Conservation (phyloP, 2,329 filamentous ascomycete genomes). For the Whalleya microplaca region DNA sequence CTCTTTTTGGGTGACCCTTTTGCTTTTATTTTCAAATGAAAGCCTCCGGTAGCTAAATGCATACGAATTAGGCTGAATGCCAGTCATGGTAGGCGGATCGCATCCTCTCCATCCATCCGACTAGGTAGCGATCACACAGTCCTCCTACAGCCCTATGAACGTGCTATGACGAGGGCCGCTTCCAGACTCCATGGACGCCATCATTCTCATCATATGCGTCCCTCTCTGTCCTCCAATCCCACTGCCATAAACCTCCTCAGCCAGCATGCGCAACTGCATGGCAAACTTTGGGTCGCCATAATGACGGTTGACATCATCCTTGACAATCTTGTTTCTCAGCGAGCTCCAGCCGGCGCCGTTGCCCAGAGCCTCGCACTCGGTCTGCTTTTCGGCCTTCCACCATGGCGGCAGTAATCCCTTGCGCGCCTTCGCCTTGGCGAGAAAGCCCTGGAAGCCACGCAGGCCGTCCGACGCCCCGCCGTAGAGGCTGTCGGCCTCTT, state of each 20-base stretch:
- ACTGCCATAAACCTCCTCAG: conserved; percentile 43
- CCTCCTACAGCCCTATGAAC: not conserved
- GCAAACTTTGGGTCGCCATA: conserved; percentile 49
- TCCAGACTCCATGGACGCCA: conserved; percentile 21
- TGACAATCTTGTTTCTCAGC: conserved; percentile 36
- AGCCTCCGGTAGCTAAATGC: too few relatives aligned
- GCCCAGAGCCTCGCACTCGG: conserved; percentile 43
- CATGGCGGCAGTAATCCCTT: conserved; percentile 46
- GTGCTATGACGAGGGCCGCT: not conserved
- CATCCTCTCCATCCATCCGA: too few relatives aligned
- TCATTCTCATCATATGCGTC: conserved; percentile 18
- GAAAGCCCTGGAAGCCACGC: conserved; percentile 43
- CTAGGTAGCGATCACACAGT: not conserved
- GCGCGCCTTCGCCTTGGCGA: conserved; percentile 33
- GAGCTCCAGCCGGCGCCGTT: conserved; percentile 32
- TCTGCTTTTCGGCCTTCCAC: conserved; percentile 46
- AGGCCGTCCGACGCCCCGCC: conserved; percentile 26
- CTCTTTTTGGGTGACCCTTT: too few relatives aligned
- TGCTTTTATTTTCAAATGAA: too few relatives aligned
- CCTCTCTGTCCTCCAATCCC: conserved; percentile 36
- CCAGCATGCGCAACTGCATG: conserved; percentile 55
- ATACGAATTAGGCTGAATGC: too few relatives aligned
- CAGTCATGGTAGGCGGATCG: too few relatives aligned
- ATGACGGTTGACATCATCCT: conserved; percentile 43
- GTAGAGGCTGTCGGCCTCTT: conserved; percentile 37